A percentile compares a stretch with the other conserved stretches of the same genome.
Conservation (phyloP, 2,329 filamentous ascomycete genomes). For the Diaporthe caulivora region DNA sequence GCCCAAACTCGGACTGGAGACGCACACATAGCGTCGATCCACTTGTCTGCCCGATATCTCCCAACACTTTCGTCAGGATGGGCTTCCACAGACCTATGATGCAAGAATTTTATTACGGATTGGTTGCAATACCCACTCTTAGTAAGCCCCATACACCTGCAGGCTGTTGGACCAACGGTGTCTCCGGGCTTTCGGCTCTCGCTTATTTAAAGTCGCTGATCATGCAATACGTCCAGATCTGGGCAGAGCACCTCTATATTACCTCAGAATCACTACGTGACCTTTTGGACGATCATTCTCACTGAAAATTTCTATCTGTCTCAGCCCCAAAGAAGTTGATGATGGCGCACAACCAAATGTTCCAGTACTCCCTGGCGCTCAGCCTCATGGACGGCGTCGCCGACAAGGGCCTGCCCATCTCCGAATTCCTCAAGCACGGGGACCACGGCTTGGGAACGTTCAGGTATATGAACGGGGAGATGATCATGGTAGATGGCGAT, state of each 20-base stretch:
- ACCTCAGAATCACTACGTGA: not conserved
- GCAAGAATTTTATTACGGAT: conserved; percentile 5
- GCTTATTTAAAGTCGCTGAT: conserved; percentile 6
- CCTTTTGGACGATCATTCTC: not conserved
- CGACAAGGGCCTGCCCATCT: conserved; percentile 47
- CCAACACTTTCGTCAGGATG: not conserved
- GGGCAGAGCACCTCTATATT: not conserved
- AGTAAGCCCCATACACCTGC: conserved; percentile 1
- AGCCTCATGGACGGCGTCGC: conserved; percentile 52
- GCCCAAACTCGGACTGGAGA: not conserved
- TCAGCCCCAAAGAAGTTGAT: not conserved
- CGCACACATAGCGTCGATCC: not conserved
- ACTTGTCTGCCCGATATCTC: not conserved
- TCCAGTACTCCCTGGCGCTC: conserved; percentile 50
- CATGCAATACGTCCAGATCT: not conserved
- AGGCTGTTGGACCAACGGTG: conserved; percentile 5
- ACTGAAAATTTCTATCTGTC: too few species aligned
- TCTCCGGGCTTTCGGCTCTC: conserved; percentile 4
- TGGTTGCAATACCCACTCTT: conserved; percentile 20
- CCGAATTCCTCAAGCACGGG: conserved; percentile 47
- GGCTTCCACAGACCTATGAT: not conserved
- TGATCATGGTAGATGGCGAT: conserved; percentile 50
- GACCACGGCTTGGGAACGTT: conserved; percentile 53
- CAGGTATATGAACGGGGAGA: conserved; percentile 50
- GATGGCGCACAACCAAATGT: conserved; percentile 50